Evolutionary conservation across 2,329 filamentous ascomycete genomes (phyloP).

Genomic region (Pseudogymnoascus sp.): DNA sequence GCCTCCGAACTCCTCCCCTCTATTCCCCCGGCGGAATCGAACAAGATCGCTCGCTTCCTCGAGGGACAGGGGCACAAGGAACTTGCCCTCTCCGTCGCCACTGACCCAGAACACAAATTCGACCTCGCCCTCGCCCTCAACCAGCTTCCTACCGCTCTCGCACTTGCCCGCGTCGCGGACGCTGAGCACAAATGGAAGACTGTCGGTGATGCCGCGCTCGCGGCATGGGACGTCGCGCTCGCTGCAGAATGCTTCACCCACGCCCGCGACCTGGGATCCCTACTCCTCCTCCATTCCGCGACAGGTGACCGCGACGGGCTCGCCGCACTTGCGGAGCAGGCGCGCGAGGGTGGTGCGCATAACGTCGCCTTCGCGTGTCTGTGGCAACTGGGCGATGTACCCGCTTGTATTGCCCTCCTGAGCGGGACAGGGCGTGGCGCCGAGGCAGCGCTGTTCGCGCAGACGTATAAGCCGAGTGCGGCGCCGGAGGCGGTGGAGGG

Average conservation of each 20-base stretch:
- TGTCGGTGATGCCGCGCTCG: conserved; percentile 83
- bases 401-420: conserved; percentile 73
- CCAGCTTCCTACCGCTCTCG: conserved; percentile 75
- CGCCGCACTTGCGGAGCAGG: conserved; percentile 61
- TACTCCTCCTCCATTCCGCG: conserved; percentile 81
- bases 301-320: conserved; percentile 73
- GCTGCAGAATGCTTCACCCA: conserved; percentile 90
- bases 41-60: conserved; percentile 95
- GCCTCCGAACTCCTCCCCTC: conserved; percentile 76
- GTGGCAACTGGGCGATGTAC: conserved; percentile 79
- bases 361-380: conserved; percentile 89
- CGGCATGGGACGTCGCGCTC: conserved; percentile 76
- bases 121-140: conserved; percentile 79
- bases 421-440: conserved; percentile 69
- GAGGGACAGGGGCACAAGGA: conserved; percentile 98
- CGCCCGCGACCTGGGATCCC: conserved; percentile 80
- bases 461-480: conserved; percentile 87
- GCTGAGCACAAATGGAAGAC: conserved; percentile 98
- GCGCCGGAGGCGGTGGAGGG: conserved; percentile 57
- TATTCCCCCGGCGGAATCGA: conserved; percentile 87
- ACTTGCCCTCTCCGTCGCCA: conserved; percentile 85
- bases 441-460: conserved; percentile 84
- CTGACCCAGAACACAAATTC: conserved; percentile 92
- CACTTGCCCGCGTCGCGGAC: conserved; percentile 74
- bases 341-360: conserved; percentile 68